Base-by-base conservation (phyloP, 2,329 filamentous ascomycete genomes). In the Xylaria sp. region DNA sequence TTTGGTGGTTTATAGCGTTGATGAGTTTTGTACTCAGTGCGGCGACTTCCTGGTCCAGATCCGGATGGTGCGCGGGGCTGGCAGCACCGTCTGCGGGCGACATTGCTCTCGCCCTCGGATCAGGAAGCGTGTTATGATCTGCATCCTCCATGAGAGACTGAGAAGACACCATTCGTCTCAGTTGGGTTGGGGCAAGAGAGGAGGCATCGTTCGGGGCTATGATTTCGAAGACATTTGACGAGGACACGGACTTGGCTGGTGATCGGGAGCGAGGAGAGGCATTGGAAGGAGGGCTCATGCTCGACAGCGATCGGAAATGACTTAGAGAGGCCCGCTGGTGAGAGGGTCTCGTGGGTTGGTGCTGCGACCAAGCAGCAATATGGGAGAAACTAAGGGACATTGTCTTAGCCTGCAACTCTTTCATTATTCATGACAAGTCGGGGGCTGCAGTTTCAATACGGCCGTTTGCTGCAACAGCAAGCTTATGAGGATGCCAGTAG, bases 1-100 rank as follows among this genome's bases (percentile, higher is more conserved):
- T 97, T 79, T 97, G 94, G 79, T 97, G 92, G 77, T 99, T 99
- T 80, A 99, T 97, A 50, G 96, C 95, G 76, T 96, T 95, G 73
- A 99, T 95, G 69, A 99, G 89, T 79, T 99, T 99, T 55, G 94
- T 95, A 80, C 94, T 98, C 36, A 99, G 84, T 6, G 92, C 89
- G 7, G 95, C 92, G 31, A 99, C 93, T 80, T 98, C 96, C 65
- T 87, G 83, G 70, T 85, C 85, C 25, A 89, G 80, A 63, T 88
- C 87, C 5, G 86, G 85, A 67, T 88, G 85, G 50, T 82, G 84
- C 6, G 75, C 73, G 1, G 80, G 77, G 49, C 74, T 78, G 45
- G 74, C 66, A 65, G 76, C 72, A 38, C 80, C 80, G 55, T 77
- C 77, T 6, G 81, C 78, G 9, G 85, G 81, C 59, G 83, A 85